Conservation (phyloP, 805 yeast species). For the Priceomyces melissophilus region DNA sequence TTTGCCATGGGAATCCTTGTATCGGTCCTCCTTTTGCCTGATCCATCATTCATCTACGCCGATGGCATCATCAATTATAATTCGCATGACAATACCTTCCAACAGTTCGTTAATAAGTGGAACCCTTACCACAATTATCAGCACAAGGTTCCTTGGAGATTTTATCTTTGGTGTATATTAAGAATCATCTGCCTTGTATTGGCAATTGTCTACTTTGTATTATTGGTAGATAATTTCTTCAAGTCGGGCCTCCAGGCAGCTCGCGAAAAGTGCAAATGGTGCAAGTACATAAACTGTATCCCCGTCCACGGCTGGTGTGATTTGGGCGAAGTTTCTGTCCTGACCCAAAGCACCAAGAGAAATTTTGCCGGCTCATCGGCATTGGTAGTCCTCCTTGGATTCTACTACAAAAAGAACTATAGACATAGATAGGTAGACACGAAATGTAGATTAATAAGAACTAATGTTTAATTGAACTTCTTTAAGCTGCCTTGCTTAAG, state of each 20-base stretch:
- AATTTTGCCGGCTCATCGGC: not conserved
- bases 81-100: conserved; percentile 25
- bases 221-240: conserved; percentile 47
- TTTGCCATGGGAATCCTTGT: conserved; percentile 57
- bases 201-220: conserved; percentile 47
- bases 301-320: conserved; percentile 74
- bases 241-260: conserved; percentile 22
- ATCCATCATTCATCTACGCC: conserved; percentile 48
- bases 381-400: too few relatives aligned
- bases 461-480: too few relatives aligned
- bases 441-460: too few relatives aligned
- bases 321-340: conserved; percentile 32
- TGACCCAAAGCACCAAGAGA: not conserved
- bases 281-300: conserved; percentile 67
- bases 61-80: conserved; percentile 38
- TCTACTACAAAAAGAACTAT: too few relatives aligned
- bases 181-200: conserved; percentile 45
- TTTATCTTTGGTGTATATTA: conserved; percentile 51
- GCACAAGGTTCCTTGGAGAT: conserved; percentile 32
- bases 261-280: conserved; percentile 63
- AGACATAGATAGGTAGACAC: too few relatives aligned
- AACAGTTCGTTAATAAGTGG: conserved; percentile 36
- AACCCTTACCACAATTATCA: conserved; percentile 33
- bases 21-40: conserved; percentile 49
- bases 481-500: too few relatives aligned